These are phyloP conservation scores for Microdochium bolleyi DNA, from an alignment of 2,329 filamentous ascomycete species.

Conservation along the genomic window DNA sequence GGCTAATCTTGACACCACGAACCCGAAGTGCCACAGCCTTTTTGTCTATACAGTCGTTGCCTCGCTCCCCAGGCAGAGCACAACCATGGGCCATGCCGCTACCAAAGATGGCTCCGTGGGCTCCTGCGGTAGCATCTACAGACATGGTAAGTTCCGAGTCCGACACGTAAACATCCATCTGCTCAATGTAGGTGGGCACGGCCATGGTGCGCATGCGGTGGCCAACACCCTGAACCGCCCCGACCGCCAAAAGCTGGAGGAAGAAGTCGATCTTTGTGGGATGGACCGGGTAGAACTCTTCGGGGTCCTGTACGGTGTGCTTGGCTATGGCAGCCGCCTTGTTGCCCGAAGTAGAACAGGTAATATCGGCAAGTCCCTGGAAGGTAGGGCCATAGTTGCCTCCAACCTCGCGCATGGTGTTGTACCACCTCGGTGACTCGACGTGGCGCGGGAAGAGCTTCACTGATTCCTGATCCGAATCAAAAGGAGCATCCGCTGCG, in stretches of 20 bases:
- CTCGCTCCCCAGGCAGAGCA: no score
- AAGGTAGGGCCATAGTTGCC: slow-evolving; percentile 15
- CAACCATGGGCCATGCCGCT: background rate
- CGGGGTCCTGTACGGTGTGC: slow-evolving; percentile 1
- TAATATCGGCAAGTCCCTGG: slow-evolving; percentile 8
- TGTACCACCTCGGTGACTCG: slow-evolving; percentile 7
- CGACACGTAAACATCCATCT: background rate
- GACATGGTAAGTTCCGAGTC: background rate
- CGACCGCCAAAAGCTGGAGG: background rate
- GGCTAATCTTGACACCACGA: slow-evolving; percentile 5
- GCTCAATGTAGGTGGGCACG: slow-evolving; percentile 1
- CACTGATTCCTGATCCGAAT: no score
- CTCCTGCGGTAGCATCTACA: background rate
- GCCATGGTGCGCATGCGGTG: background rate
- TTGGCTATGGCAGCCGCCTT: slow-evolving; percentile 5
- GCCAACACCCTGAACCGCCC: background rate
- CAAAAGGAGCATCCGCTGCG: no score
- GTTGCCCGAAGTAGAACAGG: slow-evolving; percentile 2
- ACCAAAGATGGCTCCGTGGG: background rate
- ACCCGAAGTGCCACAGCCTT: background rate
- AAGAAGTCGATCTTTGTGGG: slow-evolving; percentile 4
- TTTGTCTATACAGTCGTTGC: no score
- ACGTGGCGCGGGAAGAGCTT: slow-evolving; percentile 8
- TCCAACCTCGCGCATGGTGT: slow-evolving; percentile 10
- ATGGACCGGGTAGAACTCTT: background rate